Evolutionary conservation across 371 early-diverging fungal genomes (phyloP).

Genomic region (Fennellomyces sp.): DNA sequence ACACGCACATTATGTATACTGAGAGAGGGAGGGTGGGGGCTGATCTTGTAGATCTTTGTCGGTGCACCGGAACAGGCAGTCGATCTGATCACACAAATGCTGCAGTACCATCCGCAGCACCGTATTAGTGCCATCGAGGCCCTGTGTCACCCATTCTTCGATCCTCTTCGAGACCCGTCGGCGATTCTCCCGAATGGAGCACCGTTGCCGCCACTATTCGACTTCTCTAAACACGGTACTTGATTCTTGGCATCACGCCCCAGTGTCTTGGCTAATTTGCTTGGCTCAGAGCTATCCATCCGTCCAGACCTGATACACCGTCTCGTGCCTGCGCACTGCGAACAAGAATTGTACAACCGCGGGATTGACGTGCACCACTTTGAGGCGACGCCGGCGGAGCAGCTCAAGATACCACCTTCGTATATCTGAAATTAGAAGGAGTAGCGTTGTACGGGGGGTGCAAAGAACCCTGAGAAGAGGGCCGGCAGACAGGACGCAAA

Average conservation of each 20-base stretch:
- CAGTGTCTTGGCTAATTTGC: background rate
- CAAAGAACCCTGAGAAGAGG: too few relatives aligned
- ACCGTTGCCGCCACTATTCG: conserved; percentile 86
- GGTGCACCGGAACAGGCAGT: conserved; percentile 81
- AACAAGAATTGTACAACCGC: conserved; percentile 43
- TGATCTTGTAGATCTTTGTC: conserved; percentile 14
- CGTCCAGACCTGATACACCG: conserved; percentile 58
- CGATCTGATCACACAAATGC: conserved; percentile 83
- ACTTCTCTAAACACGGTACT: conserved; percentile 81
- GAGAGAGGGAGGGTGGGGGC: background rate
- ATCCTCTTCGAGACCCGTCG: conserved; percentile 87
- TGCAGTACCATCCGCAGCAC: conserved; percentile 93
- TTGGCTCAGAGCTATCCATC: conserved; percentile 49
- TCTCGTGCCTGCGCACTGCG: conserved; percentile 67
- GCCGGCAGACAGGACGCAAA: too few relatives aligned
- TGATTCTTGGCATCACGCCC: background rate
- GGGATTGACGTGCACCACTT: conserved; percentile 51
- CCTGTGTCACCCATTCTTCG: conserved; percentile 95
- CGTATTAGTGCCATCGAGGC: conserved; percentile 94
- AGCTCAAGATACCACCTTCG: conserved; percentile 29
- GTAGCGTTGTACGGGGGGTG: background rate
- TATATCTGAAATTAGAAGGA: conserved; percentile 9
- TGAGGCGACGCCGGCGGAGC: conserved; percentile 44
- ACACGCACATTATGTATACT: too few relatives aligned
- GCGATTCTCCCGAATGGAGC: conserved; percentile 79